Evolutionary conservation across 2,329 filamentous ascomycete genomes (phyloP), one percentile per base, ranked within the genome.

Genomic region (Fusarium sp.): DNA sequence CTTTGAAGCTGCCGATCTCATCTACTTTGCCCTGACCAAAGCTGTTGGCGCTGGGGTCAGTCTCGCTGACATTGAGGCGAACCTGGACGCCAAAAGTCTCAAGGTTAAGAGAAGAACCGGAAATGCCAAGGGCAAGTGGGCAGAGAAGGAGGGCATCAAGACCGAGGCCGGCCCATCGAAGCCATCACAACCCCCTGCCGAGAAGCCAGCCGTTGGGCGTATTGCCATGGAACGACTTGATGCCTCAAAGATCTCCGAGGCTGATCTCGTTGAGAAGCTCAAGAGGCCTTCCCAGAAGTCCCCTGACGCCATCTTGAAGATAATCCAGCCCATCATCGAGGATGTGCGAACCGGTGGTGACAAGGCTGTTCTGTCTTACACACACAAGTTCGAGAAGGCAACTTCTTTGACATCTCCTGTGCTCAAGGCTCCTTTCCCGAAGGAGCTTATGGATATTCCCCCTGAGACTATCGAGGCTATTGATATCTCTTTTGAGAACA

Each of bases 341-440:
- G 92, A 94, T 46, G 91, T 99, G 55, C 91, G 90, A 56, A 85
- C 88, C 41, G 88, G 92, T 33, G 96, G 96, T 52, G 96, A 99
- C 80, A 91, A 91, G 73, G 94, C 93, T 5, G 85, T 99, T 23
- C 86, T 99, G 42, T 91, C 92, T 49, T 98, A 97, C 79, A 98
- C 96, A 2, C 94, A 97, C 86, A 97, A 96, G 79, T 99, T 99
- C 72, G 96, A 99, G 77, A 97, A 95, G 82, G 96, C 95, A 1
- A 97, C 93, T 1, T 95, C 92, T 4, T 84, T 99, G 61, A 96
- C 88, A 15, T 95, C 94, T 1, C 93, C 95, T 0, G 94, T 99
- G 15, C 84, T 99, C 66, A 91, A 89, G 74, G 95, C 96, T 2
- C 96, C 96, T 0, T 99, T 97, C 83, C 90, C 93, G 2, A 81